Evolutionary conservation across 495 filamentous ascomycete species (phyloP), one percentile per base, ranked within the genome.

Genomic region (Penicillium bovifimosum): DNA sequence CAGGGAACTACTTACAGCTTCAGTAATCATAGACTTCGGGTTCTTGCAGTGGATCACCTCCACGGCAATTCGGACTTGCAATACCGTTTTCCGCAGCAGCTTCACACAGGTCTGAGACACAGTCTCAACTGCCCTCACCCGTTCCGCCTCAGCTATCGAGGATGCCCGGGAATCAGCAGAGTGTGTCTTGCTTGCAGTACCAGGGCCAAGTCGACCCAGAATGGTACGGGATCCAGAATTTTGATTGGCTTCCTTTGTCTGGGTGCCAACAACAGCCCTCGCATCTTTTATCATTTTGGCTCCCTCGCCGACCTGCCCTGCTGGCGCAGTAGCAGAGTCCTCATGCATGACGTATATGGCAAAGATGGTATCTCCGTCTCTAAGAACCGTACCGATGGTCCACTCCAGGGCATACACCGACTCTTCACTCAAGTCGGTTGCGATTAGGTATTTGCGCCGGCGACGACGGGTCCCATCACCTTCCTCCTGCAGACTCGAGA

Each of bases 21-120:
- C 89, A 3, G 85, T 90, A 38, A 93, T 82, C 63, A 93, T 73
- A 64, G 88, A 83, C 67, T 86, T 90, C 6, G 92, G 90, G 58
- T 87, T 95, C 77, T 96, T 96, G 85, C 93, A 97, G 66, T 97
- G 92, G 55, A 97, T 88, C 17, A 96, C 92, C 67, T 98, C 93
- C 31, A 98, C 85, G 24, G 93, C 88, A 46, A 96, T 82, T 41
- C 88, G 83, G 32, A 96, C 91, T 64, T 97, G 92, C 35, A 98
- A 75, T 48, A 87, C 76, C 5, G 93, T 98, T 76, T 90, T 95
- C 55, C 92, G 80, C 52, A 98, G 74, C 39, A 96, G 70, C 58
- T 86, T 88, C 29, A 91, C 81, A 53, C 92, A 89, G 2, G 86
- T 80, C 34, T 88, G 77, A 6, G 86, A 88, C 39, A 98, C 86